phyloP scores from a whole-genome alignment of 768 basidiomycete genomes.

The Leucocoprinus leucothites region DNA sequence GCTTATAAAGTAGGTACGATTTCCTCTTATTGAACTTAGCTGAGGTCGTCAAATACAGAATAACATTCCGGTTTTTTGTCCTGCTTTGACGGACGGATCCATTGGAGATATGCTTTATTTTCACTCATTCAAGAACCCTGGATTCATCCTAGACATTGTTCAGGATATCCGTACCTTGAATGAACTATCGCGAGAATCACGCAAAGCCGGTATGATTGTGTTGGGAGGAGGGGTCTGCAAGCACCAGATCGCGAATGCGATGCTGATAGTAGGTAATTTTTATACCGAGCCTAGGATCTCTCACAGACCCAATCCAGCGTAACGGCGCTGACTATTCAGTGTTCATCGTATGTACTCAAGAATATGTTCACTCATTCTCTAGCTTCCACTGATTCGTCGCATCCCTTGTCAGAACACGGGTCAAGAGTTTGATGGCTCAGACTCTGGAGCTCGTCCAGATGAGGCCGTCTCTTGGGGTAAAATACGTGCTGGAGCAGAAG shows the following conservation, averaged over 20 bases:
- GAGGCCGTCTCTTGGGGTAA: constrained; percentile 99
- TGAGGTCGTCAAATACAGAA: constrained; percentile 58
- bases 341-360: constrained; percentile 72
- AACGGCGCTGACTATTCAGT: constrained; percentile 98
- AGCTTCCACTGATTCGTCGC: neutral
- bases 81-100: constrained; percentile 96
- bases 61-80: constrained; percentile 97
- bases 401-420: constrained; percentile 77
- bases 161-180: constrained; percentile 90
- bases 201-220: constrained; percentile 97
- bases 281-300: neutral
- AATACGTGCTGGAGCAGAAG: constrained; percentile 80
- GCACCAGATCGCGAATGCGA: constrained; percentile 99
- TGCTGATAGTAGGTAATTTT: constrained; percentile 80
- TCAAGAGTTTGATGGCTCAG: constrained; percentile 98
- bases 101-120: constrained; percentile 99
- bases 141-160: constrained; percentile 89
- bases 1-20: constrained; percentile 84
- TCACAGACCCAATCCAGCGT: constrained; percentile 48
- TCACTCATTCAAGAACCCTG: constrained; percentile 88
- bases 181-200: constrained; percentile 81
- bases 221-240: constrained; percentile 98
- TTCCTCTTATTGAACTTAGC: constrained; percentile 8
- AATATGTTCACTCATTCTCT: neutral
- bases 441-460: constrained; percentile 94